Evolutionary conservation across 108 stramenopile genomes (phyloP), one percentile per base, ranked within the genome.

Genomic region (Mediolabrus comicus): DNA sequence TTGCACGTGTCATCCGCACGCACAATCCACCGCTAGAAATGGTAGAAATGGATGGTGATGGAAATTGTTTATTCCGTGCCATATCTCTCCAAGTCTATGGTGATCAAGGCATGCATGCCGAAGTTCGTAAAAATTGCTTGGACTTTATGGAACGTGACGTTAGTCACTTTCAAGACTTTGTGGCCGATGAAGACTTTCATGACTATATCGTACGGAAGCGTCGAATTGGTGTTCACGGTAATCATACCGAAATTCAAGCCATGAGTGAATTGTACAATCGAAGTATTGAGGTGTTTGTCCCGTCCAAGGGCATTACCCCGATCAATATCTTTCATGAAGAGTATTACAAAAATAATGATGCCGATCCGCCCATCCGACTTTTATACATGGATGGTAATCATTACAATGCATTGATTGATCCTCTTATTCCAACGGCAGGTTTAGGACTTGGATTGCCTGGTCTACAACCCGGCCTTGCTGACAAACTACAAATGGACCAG

Each of bases 211-310:
- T 62, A 1, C 70, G 89, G 6, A 98, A 97, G 60, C 80, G 95
- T 4, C 71, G 63, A 24, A 76, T 83, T 26, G 97, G 92, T 4
- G 92, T 91, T 4, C 97, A 98, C 77, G 98, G 97, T 3, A 98
- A 98, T 80, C 95, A 97, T 73, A 88, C 96, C 9, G 98, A 99
- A 79, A 89, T 99, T 46, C 97, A 97, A 71, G 98, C 98, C 51
- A 83, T 97, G 51, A 87, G 84, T 49, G 98, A 99, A 86, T 67
- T 99, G 28, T 98, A 96, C 85, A 94, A 96, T 65, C 83, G 97
- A 32, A 88, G 89, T 17, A 86, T 96, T 35, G 93, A 97, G 72
- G 92, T 99, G 14, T 97, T 83, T 61, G 75, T 77, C 5, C 93
- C 93, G 12, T 65, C 77, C n/a, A 81, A 79, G 36, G 88, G 87